A percentile compares a stretch with the other conserved stretches of the same genome.
These are phyloP conservation scores for Trichoderma cornu-damae DNA, from an alignment of 2,329 filamentous ascomycete species.

Conservation along the genomic window DNA sequence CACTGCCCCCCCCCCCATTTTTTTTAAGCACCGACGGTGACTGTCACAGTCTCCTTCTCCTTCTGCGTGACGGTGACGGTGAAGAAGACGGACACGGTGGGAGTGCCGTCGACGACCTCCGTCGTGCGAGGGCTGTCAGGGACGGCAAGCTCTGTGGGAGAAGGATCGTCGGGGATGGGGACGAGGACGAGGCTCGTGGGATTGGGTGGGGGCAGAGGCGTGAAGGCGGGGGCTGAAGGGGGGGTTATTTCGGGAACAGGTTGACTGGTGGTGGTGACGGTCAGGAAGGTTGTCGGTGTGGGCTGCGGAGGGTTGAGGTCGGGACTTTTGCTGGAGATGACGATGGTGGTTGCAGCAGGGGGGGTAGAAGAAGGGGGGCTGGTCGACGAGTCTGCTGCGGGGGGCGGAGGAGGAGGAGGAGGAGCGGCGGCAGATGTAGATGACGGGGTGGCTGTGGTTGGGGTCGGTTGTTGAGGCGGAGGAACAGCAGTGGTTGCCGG, in stretches of 20 bases:
- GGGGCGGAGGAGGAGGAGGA: conserved; percentile 11
- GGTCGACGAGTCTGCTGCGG: conserved; percentile 8
- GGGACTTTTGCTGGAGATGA: conserved; percentile 26
- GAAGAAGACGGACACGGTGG: conserved; percentile 34
- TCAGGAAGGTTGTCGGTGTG: conserved; percentile 19
- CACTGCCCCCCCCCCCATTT: not conserved
- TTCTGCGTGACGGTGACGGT: conserved; percentile 36
- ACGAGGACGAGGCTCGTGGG: conserved; percentile 28
- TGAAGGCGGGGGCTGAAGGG: not conserved
- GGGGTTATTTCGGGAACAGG: not conserved
- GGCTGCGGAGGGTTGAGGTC: not conserved
- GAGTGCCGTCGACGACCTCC: conserved; percentile 28
- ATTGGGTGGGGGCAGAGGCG: conserved; percentile 2
- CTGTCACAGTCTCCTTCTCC: conserved; percentile 31
- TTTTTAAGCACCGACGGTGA: conserved; percentile 23
- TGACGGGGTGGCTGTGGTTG: not conserved
- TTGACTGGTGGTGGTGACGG: not conserved
- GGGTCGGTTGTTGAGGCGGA: not conserved
- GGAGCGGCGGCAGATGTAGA: conserved; percentile 15
- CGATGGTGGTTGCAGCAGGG: conserved; percentile 24
- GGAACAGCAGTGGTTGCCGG: conserved; percentile 12
- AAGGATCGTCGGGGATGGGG: conserved; percentile 25
- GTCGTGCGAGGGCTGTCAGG: conserved; percentile 20
- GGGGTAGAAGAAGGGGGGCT: not conserved
- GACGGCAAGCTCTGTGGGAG: conserved; percentile 14